phyloP scores from a whole-genome alignment of 352 stramenopile genomes.

The Hyphochytrium catenoides region DNA sequence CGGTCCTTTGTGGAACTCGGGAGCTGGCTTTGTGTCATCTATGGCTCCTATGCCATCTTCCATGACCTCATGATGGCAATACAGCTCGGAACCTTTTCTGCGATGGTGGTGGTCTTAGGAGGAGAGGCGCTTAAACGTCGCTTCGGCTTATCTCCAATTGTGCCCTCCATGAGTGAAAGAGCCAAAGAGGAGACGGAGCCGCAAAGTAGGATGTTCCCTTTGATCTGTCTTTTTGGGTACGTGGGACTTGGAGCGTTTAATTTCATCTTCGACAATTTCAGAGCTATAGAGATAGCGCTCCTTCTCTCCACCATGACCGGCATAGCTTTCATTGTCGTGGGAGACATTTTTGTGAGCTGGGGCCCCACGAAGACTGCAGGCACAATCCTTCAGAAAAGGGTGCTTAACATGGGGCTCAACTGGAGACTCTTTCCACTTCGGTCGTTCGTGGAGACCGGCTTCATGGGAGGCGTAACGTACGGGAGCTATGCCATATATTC shows the following conservation, averaged over 20 bases:
- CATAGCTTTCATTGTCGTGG: constrained; percentile 38
- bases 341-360: constrained; percentile 62
- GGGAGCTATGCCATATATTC: constrained; percentile 56
- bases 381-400: constrained; percentile 42
- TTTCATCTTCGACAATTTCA: constrained; percentile 54
- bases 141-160: constrained; percentile 17
- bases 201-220: neutral
- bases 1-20: constrained; percentile 55
- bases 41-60: constrained; percentile 58
- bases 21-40: constrained; percentile 60
- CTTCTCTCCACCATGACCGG: constrained; percentile 40
- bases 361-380: constrained; percentile 40
- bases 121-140: constrained; percentile 40
- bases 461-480: constrained; percentile 60
- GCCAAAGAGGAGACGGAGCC: no score
- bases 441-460: constrained; percentile 53
- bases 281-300: constrained; percentile 51
- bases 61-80: constrained; percentile 38
- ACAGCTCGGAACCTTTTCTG: constrained; percentile 50
- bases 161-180: no score
- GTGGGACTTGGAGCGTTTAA: constrained; percentile 34
- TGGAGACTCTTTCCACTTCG: constrained; percentile 36
- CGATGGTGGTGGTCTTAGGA: constrained; percentile 43
- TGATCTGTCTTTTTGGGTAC: neutral
- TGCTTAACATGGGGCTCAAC: constrained; percentile 13